A percentile compares a stretch with the other conserved stretches of the same genome.
Evolutionary conservation across 75 land plant genomes (phyloP).

Genomic region (Pinus tabuliformis): DNA sequence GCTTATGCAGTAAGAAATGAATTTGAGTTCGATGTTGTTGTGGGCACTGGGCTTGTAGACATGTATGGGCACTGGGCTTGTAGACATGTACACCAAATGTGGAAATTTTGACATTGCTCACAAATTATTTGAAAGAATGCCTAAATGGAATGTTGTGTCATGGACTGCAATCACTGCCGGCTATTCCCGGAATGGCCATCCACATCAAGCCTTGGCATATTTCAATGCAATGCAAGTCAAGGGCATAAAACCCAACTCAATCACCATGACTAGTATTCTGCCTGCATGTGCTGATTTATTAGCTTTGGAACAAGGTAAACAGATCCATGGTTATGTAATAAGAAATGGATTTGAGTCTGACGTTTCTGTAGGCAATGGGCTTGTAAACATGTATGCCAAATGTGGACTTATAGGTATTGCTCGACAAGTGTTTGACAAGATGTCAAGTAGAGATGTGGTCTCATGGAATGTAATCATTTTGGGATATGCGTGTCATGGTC

Average conservation of each 20-base stretch:
- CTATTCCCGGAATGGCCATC: neutral
- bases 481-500: neutral
- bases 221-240: neutral
- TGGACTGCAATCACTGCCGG: slow-evolving; percentile 11
- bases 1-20: too few relatives aligned
- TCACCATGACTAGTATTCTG: neutral
- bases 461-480: neutral
- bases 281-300: too few relatives aligned
- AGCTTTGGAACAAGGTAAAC: too few relatives aligned
- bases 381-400: slow-evolving; percentile 4
- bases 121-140: slow-evolving; percentile 4
- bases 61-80: neutral
- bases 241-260: neutral
- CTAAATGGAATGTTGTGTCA: neutral
- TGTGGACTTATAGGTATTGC: slow-evolving; percentile 9
- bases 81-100: slow-evolving; percentile 11
- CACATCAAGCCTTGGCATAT: neutral
- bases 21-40: neutral
- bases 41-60: neutral
- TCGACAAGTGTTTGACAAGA: neutral
- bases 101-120: slow-evolving; percentile 3
- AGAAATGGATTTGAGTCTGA: too few relatives aligned
- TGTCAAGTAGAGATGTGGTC: neutral
- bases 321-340: too few relatives aligned
- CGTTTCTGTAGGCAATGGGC: too few relatives aligned